Evolutionary conservation across 352 stramenopile species (phyloP).

Genomic region (Thalassiosira gravida): DNA sequence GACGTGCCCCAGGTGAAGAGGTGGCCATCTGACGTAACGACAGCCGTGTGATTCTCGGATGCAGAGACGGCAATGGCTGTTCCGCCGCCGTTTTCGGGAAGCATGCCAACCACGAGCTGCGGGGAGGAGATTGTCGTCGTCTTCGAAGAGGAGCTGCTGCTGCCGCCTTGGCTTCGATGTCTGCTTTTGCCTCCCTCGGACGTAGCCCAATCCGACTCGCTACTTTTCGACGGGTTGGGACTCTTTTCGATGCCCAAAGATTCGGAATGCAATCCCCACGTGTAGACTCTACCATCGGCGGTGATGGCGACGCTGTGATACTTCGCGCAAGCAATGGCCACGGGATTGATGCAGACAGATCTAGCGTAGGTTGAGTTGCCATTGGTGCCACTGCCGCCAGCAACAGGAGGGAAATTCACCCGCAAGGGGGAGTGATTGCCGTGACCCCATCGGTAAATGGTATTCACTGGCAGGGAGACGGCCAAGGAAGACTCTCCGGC

Average conservation of each 20-base stretch:
- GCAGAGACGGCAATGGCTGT: conserved; percentile 75
- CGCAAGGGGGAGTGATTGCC: conserved; percentile 74
- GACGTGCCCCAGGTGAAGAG: conserved; percentile 83
- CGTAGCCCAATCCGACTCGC: conserved; percentile 24
- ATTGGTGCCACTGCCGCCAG: conserved; percentile 13
- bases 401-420: conserved; percentile 61
- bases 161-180: conserved; percentile 13
- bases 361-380: conserved; percentile 17
- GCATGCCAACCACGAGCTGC: conserved; percentile 78
- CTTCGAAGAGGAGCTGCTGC: background rate
- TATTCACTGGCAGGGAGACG: conserved; percentile 68
- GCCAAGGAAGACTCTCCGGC: conserved; percentile 18
- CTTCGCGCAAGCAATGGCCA: conserved; percentile 76
- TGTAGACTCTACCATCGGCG: conserved; percentile 77
- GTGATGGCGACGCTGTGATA: conserved; percentile 81
- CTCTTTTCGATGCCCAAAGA: conserved; percentile 58
- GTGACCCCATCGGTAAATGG: conserved; percentile 82
- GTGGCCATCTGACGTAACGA: conserved; percentile 77
- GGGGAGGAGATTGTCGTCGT: conserved; percentile 53
- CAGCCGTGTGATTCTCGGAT: conserved; percentile 78
- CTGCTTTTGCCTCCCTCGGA: conserved; percentile 26
- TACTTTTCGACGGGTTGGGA: conserved; percentile 8
- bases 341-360: conserved; percentile 69
- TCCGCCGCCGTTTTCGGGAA: conserved; percentile 81
- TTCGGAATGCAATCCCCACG: conserved; percentile 79